These are phyloP conservation scores for Lantana camara DNA, from an alignment of 257 asterid genomes.

Conservation along the genomic window DNA sequence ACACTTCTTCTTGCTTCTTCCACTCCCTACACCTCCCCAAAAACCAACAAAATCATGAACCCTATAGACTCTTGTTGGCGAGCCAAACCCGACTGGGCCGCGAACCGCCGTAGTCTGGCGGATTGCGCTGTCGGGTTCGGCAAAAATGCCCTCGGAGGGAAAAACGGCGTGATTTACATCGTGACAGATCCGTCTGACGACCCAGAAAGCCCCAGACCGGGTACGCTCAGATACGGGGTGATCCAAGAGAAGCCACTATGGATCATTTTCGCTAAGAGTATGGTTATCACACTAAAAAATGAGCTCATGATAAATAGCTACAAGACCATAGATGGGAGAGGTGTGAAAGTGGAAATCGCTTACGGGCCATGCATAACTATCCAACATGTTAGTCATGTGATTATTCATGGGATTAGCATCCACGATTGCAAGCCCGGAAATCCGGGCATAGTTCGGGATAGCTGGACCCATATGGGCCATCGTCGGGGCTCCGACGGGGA, in stretches of 20 bases:
- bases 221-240: constrained; percentile 73
- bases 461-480: constrained; percentile 57
- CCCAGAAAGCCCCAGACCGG: constrained; percentile 55
- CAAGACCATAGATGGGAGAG: constrained; percentile 94
- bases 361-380: constrained; percentile 82
- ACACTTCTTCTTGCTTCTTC: constrained; percentile 28
- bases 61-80: constrained; percentile 69
- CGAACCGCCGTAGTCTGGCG: constrained; percentile 50
- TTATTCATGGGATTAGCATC: constrained; percentile 73
- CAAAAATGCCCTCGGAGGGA: constrained; percentile 58
- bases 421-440: constrained; percentile 82
- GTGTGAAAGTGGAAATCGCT: constrained; percentile 78
- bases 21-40: constrained; percentile 1
- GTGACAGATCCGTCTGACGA: constrained; percentile 63
- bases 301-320: constrained; percentile 73
- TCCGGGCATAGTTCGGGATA: constrained; percentile 54
- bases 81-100: constrained; percentile 48
- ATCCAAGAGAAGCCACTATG: constrained; percentile 63
- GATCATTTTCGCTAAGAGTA: constrained; percentile 57
- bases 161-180: constrained; percentile 50
- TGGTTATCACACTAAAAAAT: constrained; percentile 59
- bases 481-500: constrained; percentile 80
- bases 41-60: constrained; percentile 33
- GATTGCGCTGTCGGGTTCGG: constrained; percentile 71
- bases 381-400: constrained; percentile 55